Conservation (phyloP, 768 basidiomycete genomes). For the Mycena filopes region DNA sequence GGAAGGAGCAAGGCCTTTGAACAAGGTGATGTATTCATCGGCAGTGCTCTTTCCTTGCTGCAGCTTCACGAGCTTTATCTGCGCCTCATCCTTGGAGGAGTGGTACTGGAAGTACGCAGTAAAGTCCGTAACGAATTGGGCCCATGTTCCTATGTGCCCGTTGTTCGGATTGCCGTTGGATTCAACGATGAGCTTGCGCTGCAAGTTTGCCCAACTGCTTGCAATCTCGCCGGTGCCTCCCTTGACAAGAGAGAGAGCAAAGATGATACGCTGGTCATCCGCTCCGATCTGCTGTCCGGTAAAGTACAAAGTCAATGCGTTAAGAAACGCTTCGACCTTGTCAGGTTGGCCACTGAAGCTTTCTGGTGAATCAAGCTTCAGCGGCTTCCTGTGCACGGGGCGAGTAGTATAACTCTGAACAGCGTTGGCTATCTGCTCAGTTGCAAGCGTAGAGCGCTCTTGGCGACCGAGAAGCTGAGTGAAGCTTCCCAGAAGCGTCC, state of each 20-base stretch:
- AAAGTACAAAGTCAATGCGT: too few relatives aligned
- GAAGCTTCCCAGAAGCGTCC: background rate
- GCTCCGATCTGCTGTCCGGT: too few relatives aligned
- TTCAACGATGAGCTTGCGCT: background rate
- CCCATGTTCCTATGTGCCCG: background rate
- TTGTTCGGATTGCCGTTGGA: background rate
- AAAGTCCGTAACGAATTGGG: background rate
- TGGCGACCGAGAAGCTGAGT: background rate
- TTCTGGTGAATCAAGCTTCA: background rate
- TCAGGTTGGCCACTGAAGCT: background rate
- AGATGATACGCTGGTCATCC: background rate
- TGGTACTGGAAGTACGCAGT: constrained; percentile 1
- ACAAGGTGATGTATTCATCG: background rate
- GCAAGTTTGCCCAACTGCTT: background rate
- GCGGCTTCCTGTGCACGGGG: background rate
- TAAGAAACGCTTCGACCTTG: constrained; percentile 1
- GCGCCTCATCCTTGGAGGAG: background rate
- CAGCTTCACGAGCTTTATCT: background rate
- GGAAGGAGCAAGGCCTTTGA: background rate
- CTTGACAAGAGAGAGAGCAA: background rate
- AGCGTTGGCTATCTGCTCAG: background rate
- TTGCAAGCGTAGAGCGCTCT: background rate
- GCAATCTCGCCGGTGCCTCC: background rate
- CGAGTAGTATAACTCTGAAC: background rate
- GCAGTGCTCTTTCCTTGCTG: background rate